Percentiles rank a stretch among this genome's conserved stretches.
phyloP scores from a whole-genome alignment of 352 stramenopile genomes.

The Phytophthora ramorum region DNA sequence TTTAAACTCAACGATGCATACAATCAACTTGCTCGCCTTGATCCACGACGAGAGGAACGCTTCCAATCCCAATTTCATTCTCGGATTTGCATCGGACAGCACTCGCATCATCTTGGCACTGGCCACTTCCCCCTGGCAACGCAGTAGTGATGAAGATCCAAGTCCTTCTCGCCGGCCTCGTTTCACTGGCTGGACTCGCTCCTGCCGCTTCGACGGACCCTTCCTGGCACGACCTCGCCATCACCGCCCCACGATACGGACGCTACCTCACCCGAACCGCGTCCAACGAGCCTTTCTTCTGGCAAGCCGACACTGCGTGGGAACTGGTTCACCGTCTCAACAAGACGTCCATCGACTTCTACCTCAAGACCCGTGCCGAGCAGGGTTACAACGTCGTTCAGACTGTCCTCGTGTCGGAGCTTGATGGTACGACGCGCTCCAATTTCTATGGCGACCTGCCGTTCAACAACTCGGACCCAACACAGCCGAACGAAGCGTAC shows the following conservation, averaged over 20 bases:
- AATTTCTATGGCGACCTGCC: conserved; percentile 40
- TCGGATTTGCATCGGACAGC: conserved; percentile 3
- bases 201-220: background rate
- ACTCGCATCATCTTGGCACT: too few species aligned
- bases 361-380: conserved; percentile 32
- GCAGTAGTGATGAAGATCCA: conserved; percentile 11
- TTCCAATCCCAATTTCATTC: conserved; percentile 10
- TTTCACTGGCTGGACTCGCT: conserved; percentile 6
- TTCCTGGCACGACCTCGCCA: conserved; percentile 24
- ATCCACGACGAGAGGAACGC: too few species aligned
- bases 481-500: conserved; percentile 34
- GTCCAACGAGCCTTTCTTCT: conserved; percentile 25
- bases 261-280: conserved; percentile 27
- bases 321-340: conserved; percentile 33
- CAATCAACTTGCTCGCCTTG: too few species aligned
- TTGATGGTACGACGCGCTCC: conserved; percentile 27
- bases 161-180: conserved; percentile 1
- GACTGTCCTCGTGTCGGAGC: conserved; percentile 34
- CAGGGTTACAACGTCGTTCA: conserved; percentile 38
- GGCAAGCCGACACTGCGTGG: conserved; percentile 36
- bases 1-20: too few species aligned
- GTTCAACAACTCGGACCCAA: conserved; percentile 37
- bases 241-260: conserved; percentile 18
- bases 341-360: conserved; percentile 41
- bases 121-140: too few species aligned